Evolutionary conservation across 345 rosid genomes (phyloP), one percentile per base, ranked within the genome.

Genomic region (Eucalyptus curtisii): DNA sequence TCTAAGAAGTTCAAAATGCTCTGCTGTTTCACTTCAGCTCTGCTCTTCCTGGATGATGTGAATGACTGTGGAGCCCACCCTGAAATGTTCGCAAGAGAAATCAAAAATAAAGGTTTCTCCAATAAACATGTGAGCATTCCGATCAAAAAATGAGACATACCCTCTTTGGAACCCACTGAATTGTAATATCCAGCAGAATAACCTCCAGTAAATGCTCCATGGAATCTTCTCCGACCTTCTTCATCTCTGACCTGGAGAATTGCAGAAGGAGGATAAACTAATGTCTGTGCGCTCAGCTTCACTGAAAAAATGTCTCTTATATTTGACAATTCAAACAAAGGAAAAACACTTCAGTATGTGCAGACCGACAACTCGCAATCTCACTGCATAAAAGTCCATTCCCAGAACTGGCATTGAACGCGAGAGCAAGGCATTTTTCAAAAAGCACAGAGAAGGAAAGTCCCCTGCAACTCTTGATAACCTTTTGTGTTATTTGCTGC

Each of bases 201-300:
- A 88, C 99, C 99, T 86, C 99, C 99, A 5, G 98, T 95, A 95
- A 96, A 98, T 81, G 99, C 99, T 86, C 99, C 99, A 91, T 98
- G 99, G 91, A 98, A 96, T 90, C 98, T 96, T 92, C 99, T 95
- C 61, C 99, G 91, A 64, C 99, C 99, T 93, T 97, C 99, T 93
- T 97, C 99, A 91, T 98, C 99, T 89, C 91, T 95, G 89, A 96
- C 99, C 99, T 98, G 92, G 81, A 91, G 25, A 90, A 85, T 57
- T 15, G 13, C 24, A 90, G 81, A 84, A 15, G 24, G 52, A 49
- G 13, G 13, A 89, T 42, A 15, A 88, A 44, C 30, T 44, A 33
- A 66, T 49, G 79, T 17, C 53, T 12, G 53, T 49, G 42, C 85
- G n/a, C 37, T 22, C 49, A 44, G 61, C 55, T 64, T 19, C 42